Percentiles rank a stretch among this genome's conserved stretches.
phyloP scores from a whole-genome alignment of 176 grass and related monocot species.

The Ampelocalamus luodianensis region DNA sequence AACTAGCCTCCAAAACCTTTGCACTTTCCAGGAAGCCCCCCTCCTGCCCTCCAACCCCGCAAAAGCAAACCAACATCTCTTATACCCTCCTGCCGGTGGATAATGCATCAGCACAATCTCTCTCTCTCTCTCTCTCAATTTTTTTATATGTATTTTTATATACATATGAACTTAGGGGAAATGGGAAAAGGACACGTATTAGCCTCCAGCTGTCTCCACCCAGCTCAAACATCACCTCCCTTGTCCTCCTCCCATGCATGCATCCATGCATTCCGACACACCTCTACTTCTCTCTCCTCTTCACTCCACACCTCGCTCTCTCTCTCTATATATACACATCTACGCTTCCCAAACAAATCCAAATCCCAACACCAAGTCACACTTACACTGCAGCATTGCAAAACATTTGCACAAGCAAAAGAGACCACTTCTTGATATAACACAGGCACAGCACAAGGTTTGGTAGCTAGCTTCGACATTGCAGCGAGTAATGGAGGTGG shows the following conservation, averaged over 20 bases:
- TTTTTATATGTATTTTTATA: conserved; percentile 7
- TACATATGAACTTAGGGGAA: neutral
- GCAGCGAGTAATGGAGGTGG: conserved; percentile 32
- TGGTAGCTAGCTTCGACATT: neutral
- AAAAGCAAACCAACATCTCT: conserved; percentile 43
- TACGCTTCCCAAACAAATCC: neutral
- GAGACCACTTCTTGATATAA: neutral
- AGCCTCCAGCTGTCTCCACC: conserved; percentile 65
- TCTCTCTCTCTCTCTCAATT: neutral
- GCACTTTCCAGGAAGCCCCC: conserved; percentile 49
- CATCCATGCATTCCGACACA: conserved; percentile 41
- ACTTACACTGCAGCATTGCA: neutral
- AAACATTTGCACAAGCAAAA: neutral
- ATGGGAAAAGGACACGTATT: conserved; percentile 35
- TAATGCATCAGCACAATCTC: conserved; percentile 40
- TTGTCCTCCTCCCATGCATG: conserved; percentile 46
- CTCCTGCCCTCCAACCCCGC: no score
- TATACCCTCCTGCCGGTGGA: conserved; percentile 52
- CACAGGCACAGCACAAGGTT: no score
- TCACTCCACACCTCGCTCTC: conserved; percentile 8
- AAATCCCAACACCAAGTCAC: conserved; percentile 35
- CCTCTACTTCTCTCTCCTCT: neutral
- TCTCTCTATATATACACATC: conserved; percentile 24
- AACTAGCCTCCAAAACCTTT: conserved; percentile 15
- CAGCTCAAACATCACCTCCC: conserved; percentile 22